A percentile compares a stretch with the other conserved stretches of the same genome.
These are phyloP conservation scores for Leonotis leonurus DNA, from an alignment of 257 asterid species.

Conservation along the genomic window DNA sequence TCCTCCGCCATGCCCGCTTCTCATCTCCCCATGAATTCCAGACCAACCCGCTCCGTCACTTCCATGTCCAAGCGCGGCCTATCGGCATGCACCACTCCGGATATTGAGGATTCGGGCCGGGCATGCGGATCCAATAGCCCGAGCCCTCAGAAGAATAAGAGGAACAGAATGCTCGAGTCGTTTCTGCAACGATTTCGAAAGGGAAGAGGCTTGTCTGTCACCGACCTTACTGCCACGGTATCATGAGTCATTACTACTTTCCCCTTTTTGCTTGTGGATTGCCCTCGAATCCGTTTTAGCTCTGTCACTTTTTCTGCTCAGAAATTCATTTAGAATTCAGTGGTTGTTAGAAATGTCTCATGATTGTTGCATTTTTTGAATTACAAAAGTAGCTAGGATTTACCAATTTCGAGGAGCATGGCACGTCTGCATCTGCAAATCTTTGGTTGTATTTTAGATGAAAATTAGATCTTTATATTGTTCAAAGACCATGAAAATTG, in stretches of 20 bases:
- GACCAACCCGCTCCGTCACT: conserved; percentile 49
- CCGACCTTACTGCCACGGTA: conserved; percentile 86
- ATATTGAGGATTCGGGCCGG: conserved; percentile 62
- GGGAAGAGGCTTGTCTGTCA: conserved; percentile 61
- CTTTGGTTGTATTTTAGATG: too few species aligned
- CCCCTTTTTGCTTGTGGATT: background rate
- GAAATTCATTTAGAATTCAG: background rate
- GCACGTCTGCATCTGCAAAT: background rate
- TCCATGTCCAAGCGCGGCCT: conserved; percentile 51
- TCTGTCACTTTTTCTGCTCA: background rate
- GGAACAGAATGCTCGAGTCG: conserved; percentile 32
- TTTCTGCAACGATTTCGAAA: conserved; percentile 57
- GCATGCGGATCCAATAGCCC: conserved; percentile 21
- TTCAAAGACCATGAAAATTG: background rate
- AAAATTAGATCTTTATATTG: background rate
- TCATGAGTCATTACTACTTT: too few species aligned
- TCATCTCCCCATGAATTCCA: conserved; percentile 19
- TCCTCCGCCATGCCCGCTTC: conserved; percentile 29
- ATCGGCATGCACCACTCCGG: conserved; percentile 39
- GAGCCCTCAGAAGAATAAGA: conserved; percentile 33
- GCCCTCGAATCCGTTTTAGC: background rate
- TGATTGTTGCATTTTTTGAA: background rate
- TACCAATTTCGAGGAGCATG: background rate
- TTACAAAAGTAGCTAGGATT: background rate
- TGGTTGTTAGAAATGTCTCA: background rate